phyloP scores from a whole-genome alignment of 208 protist genomes.

The Hexamita inflata region DNA sequence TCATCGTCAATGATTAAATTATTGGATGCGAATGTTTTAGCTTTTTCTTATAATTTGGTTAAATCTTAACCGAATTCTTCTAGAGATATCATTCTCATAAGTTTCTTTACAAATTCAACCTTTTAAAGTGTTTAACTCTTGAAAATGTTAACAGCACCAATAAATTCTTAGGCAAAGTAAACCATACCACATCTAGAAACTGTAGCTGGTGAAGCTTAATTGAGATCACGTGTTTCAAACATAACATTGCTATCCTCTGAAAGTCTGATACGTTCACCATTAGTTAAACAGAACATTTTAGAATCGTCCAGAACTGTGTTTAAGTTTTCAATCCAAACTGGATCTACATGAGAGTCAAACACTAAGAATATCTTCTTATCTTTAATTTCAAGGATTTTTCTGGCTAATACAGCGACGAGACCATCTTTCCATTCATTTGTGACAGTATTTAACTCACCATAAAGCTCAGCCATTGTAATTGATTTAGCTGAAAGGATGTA shows the following conservation, averaged over 20 bases:
- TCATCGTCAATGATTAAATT: neutral
- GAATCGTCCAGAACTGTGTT: slow-evolving; percentile 97
- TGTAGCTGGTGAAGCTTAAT: slow-evolving; percentile 85
- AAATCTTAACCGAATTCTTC: neutral
- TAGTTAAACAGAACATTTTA: slow-evolving; percentile 91
- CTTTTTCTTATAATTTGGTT: neutral
- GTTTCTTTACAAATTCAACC: neutral
- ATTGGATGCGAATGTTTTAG: neutral
- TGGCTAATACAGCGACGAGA: slow-evolving; percentile 73
- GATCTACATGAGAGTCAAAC: slow-evolving; percentile 92
- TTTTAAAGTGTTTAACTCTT: neutral
- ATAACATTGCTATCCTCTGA: slow-evolving; percentile 78
- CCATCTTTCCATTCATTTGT: slow-evolving; percentile 85
- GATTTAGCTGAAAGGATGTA: slow-evolving; percentile 66
- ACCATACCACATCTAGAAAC: slow-evolving; percentile 93
- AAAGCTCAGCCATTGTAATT: slow-evolving; percentile 79
- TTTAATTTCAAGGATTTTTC: slow-evolving; percentile 48
- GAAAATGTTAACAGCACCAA: slow-evolving; percentile 20
- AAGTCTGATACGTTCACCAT: slow-evolving; percentile 84
- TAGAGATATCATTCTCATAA: neutral
- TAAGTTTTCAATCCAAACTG: slow-evolving; percentile 95
- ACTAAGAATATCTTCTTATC: slow-evolving; percentile 80
- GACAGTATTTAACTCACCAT: slow-evolving; percentile 76
- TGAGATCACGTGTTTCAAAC: slow-evolving; percentile 82
- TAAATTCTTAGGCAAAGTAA: slow-evolving; percentile 67